Conservation (phyloP, 2,329 filamentous ascomycete genomes). For the Cercospora beticola region DNA sequence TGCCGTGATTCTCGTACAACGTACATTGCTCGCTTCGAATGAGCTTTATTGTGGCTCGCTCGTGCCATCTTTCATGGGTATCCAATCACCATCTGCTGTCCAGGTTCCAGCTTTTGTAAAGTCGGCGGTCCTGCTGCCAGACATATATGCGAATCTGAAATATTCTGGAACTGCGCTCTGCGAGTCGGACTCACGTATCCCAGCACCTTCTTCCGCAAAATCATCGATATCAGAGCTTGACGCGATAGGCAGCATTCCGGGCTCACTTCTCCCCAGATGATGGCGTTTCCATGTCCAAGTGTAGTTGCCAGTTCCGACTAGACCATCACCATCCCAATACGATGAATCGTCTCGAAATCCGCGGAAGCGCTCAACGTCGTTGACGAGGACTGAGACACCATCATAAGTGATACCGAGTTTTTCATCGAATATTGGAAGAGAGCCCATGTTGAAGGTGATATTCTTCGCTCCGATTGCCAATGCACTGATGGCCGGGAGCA, state of each 20-base stretch:
- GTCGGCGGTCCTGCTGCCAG: constrained; percentile 63
- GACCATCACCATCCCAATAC: constrained; percentile 41
- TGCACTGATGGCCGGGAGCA: constrained; percentile 55
- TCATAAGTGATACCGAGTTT: constrained; percentile 57
- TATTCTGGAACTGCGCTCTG: constrained; percentile 60
- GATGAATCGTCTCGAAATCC: constrained; percentile 62
- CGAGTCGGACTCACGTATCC: constrained; percentile 35
- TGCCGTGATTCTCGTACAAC: background rate
- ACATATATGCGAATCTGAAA: constrained; percentile 74
- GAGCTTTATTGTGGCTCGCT: constrained; percentile 22
- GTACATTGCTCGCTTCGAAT: background rate
- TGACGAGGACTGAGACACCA: constrained; percentile 76
- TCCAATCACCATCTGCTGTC: constrained; percentile 64
- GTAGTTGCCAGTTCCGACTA: constrained; percentile 26
- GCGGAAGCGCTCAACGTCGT: constrained; percentile 80
- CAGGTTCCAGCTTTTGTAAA: constrained; percentile 75
- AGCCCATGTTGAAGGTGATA: constrained; percentile 63
- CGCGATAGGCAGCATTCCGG: constrained; percentile 3
- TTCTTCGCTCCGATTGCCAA: constrained; percentile 53
- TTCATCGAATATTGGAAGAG: constrained; percentile 37
- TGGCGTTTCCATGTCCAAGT: constrained; percentile 40
- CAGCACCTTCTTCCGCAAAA: background rate
- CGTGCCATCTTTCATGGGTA: constrained; percentile 62
- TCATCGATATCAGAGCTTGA: background rate
- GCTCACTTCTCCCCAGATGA: constrained; percentile 15